phyloP scores from a whole-genome alignment of 179 eudicot genomes.

The Beta macrorhiza region DNA sequence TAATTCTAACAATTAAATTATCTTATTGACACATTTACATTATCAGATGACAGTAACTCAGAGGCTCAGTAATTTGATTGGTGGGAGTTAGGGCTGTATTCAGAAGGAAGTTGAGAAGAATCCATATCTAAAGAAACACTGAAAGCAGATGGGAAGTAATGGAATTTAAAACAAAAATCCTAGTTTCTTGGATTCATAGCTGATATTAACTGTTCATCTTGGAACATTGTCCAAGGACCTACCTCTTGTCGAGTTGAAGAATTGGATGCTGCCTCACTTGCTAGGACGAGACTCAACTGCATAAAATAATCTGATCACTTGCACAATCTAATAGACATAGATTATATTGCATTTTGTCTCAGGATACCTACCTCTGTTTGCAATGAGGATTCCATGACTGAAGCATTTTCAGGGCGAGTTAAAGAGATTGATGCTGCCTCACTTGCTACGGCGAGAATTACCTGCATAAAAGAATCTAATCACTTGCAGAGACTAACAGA shows the following conservation, averaged over 20 bases:
- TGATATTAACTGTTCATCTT: not conserved
- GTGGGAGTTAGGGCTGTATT: not conserved
- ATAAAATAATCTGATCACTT: not conserved
- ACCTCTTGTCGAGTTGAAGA: constrained; percentile 30
- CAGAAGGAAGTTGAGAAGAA: constrained; percentile 15
- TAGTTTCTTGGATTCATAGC: not conserved
- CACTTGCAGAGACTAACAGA: not conserved
- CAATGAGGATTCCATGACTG: constrained; percentile 25
- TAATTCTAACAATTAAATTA: no score
- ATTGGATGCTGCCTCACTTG: constrained; percentile 20
- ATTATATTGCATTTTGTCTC: not conserved
- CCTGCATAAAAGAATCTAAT: constrained; percentile 22
- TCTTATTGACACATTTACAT: no score
- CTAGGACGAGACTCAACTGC: constrained; percentile 20
- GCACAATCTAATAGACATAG: not conserved
- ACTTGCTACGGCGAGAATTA: not conserved
- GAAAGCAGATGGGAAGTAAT: not conserved
- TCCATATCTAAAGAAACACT: constrained; percentile 16
- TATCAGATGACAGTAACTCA: no score
- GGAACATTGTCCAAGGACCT: not conserved
- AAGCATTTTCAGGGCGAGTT: constrained; percentile 20
- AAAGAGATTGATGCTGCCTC: no score
- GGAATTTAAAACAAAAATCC: constrained; percentile 9
- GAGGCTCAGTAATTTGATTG: no score
- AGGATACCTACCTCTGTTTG: constrained; percentile 34